Evolutionary conservation across 1,284 basidiomycete genomes (phyloP).

Genomic region (Retiboletus flavoniger): DNA sequence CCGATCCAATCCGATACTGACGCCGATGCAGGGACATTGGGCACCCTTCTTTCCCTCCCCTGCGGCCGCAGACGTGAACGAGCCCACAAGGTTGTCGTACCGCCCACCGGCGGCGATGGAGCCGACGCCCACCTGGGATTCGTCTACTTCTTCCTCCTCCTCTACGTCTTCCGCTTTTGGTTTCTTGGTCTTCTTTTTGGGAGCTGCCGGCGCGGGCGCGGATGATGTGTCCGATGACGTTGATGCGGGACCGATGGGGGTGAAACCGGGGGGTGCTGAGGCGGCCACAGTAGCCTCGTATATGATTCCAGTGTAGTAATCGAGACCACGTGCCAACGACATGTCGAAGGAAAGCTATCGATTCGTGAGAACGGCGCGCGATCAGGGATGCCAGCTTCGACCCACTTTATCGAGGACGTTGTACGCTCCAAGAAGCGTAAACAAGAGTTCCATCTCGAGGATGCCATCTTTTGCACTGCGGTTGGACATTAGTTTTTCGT

Average conservation of each 20-base stretch:
- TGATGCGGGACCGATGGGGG: conserved; percentile 49
- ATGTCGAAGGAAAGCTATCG: conserved; percentile 91
- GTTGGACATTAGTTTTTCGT: conserved; percentile 70
- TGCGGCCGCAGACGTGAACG: conserved; percentile 83
- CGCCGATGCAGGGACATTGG: conserved; percentile 87
- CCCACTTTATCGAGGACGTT: conserved; percentile 74
- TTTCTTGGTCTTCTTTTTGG: conserved; percentile 59
- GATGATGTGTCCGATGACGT: conserved; percentile 34
- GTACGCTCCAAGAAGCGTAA: conserved; percentile 83
- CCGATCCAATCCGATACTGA: conserved; percentile 94
- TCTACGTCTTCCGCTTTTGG: conserved; percentile 39
- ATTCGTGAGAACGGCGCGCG: conserved; percentile 1
- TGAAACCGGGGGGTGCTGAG: conserved; percentile 85
- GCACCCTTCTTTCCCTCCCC: conserved; percentile 66
- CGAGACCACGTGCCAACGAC: conserved; percentile 92
- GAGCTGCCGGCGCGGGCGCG: conserved; percentile 29
- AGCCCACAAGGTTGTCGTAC: conserved; percentile 95
- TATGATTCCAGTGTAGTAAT: conserved; percentile 99
- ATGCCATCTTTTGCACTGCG: conserved; percentile 80
- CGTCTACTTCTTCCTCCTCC: conserved; percentile 88
- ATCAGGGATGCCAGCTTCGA: background rate
- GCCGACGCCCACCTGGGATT: conserved; percentile 91
- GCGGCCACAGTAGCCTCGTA: conserved; percentile 95
- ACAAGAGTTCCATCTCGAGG: conserved; percentile 87
- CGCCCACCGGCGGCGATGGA: conserved; percentile 97